Evolutionary conservation across 208 protist genomes (phyloP), one percentile per base, ranked within the genome.

Genomic region (Trypanosoma vivax): DNA sequence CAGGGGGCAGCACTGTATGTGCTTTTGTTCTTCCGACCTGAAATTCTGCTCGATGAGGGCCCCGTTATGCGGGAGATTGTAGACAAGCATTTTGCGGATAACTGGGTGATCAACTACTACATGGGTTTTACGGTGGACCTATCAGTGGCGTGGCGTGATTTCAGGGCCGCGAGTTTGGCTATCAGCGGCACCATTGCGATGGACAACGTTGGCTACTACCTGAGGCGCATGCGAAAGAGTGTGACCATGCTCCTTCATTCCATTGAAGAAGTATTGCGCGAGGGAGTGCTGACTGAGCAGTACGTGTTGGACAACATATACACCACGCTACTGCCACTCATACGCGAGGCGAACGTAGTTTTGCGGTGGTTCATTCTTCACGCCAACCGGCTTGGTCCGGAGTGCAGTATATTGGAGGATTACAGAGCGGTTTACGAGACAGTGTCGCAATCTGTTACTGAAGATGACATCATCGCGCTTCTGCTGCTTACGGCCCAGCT

Each of bases 81-180:
- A 7, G 94, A 98, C 73, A 98, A 98, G 66, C 92, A 97, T 71
- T 99, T 99, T 69, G 66, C 75, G 11, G 97, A 99, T 73, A 99
- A 97, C 69, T 99, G 97, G 97, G 81, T 99, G 7, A 93, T 99
- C 39, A 78, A 94, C 47, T 98, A 96, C 64, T 98, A 99, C 75
- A 88, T 98, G 64, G 98, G 98, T 21, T 92, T 91, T 70, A 93
- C 81, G 0, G 90, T 96, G 16, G 97, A 99, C 55, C 65, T 99
- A 9, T 78, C 76, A 0, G 47, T 90, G 6, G 70, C 73, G 29
- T 99, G 97, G 97, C 69, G 77, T 2, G 50, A 66, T 2, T 99
- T 98, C 52, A 94, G 87, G 28, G 95, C 97, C 0, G 97, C 97
- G 0, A 78, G 62, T 4, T 31, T 37, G 9, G 96, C 97, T 14